A percentile compares a stretch with the other conserved stretches of the same genome.
Evolutionary conservation across 208 protist genomes (phyloP).

Genomic region (Phytomonas sp.): DNA sequence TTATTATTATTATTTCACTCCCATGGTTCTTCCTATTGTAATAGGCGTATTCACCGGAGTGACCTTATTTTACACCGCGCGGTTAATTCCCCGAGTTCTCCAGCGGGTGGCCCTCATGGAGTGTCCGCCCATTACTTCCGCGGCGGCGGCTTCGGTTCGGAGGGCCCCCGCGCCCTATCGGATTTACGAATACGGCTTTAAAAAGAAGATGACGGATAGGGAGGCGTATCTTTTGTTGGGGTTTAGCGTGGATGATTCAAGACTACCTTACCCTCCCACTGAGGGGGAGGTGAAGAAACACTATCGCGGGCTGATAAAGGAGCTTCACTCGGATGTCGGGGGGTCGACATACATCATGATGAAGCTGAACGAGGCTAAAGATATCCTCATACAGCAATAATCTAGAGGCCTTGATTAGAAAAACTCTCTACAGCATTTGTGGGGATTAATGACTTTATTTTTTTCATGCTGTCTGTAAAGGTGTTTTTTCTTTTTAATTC

Average conservation of each 20-base stretch:
- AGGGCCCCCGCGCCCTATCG: slow-evolving; percentile 24
- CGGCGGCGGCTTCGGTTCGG: background rate
- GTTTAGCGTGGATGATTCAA: slow-evolving; percentile 28
- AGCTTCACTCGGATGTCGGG: slow-evolving; percentile 65
- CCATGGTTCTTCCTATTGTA: background rate
- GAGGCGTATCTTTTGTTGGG: slow-evolving; percentile 70
- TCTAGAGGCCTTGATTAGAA: background rate
- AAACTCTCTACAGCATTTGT: background rate
- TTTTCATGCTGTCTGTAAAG: background rate
- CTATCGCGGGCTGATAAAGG: slow-evolving; percentile 62
- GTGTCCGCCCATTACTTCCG: background rate
- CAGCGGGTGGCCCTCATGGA: background rate
- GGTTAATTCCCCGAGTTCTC: background rate
- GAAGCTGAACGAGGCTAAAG: slow-evolving; percentile 80
- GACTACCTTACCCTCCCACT: slow-evolving; percentile 20
- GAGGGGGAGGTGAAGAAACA: slow-evolving; percentile 55
- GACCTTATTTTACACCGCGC: background rate
- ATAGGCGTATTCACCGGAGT: background rate
- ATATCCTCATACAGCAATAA: slow-evolving; percentile 22
- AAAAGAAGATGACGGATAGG: slow-evolving; percentile 38
- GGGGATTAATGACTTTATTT: background rate
- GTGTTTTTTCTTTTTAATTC: background rate
- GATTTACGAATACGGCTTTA: slow-evolving; percentile 61
- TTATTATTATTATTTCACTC: no score
- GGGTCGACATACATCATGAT: slow-evolving; percentile 62